Conservation (phyloP, 2,329 filamentous ascomycete genomes). For the Colletotrichum tamarilloi region DNA sequence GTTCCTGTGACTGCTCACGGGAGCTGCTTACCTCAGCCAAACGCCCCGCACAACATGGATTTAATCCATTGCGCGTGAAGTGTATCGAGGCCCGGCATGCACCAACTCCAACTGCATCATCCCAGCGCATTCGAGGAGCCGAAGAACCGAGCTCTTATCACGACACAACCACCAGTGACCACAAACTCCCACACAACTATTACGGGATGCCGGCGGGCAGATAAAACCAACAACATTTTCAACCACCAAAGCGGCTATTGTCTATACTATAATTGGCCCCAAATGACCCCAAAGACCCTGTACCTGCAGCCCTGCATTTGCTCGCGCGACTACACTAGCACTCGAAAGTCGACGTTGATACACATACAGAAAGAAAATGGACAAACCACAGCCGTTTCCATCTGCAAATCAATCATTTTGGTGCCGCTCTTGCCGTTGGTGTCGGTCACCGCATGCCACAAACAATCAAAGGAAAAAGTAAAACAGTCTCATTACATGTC, state of each 20-base stretch:
- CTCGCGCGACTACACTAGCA: background rate
- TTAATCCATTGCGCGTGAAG: background rate
- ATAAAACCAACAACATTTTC: background rate
- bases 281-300: background rate
- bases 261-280: background rate
- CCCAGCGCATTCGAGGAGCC: background rate
- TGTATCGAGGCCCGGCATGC: background rate
- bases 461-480: background rate
- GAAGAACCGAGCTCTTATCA: background rate
- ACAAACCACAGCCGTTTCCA: slow-evolving; percentile 9
- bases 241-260: slow-evolving; percentile 19
- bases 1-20: background rate
- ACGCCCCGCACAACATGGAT: background rate
- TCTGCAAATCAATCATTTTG: slow-evolving; percentile 17
- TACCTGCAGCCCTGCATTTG: background rate
- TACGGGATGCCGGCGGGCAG: background rate
- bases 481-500: background rate
- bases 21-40: background rate
- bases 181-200: background rate
- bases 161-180: background rate
- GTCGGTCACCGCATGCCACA: slow-evolving; percentile 13
- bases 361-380: background rate
- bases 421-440: slow-evolving; percentile 26
- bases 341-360: background rate
- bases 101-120: background rate